phyloP scores from a whole-genome alignment of 805 yeast species.

The Pichia heedii region DNA sequence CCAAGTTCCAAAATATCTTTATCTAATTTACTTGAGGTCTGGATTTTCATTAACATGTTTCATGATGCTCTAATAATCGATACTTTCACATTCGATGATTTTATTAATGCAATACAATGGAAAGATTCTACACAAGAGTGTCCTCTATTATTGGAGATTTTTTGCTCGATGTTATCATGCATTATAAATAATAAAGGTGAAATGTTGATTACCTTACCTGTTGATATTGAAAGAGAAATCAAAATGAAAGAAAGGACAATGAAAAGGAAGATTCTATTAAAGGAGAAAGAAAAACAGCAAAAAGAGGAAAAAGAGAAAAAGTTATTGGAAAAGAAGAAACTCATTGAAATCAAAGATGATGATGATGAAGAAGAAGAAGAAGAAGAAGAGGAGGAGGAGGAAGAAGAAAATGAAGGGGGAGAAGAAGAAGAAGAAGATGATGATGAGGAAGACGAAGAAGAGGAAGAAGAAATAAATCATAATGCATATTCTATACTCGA shows the following conservation, averaged over 20 bases:
- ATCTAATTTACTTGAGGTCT: conserved; percentile 52
- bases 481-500: conserved; percentile 43
- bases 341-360: conserved; percentile 18
- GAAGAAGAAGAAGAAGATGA: conserved; percentile 13
- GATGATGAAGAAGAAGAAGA: conserved; percentile 9
- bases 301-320: conserved; percentile 12
- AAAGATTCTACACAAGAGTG: conserved; percentile 37
- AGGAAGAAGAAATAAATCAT: conserved; percentile 27
- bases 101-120: conserved; percentile 48
- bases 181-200: conserved; percentile 36
- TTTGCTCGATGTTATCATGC: conserved; percentile 53
- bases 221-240: conserved; percentile 19
- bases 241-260: conserved; percentile 11
- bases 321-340: conserved; percentile 17
- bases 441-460: conserved; percentile 17
- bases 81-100: conserved; percentile 74
- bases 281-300: conserved; percentile 18
- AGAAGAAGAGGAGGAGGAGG: conserved; percentile 15
- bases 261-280: conserved; percentile 12
- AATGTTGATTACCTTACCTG: conserved; percentile 20
- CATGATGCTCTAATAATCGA: conserved; percentile 56
- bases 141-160: conserved; percentile 53
- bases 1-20: background rate
- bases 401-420: conserved; percentile 9
- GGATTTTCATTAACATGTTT: conserved; percentile 71